These are phyloP conservation scores for Filobasidium floriforme DNA, from an alignment of 768 basidiomycete genomes.

Conservation along the genomic window DNA sequence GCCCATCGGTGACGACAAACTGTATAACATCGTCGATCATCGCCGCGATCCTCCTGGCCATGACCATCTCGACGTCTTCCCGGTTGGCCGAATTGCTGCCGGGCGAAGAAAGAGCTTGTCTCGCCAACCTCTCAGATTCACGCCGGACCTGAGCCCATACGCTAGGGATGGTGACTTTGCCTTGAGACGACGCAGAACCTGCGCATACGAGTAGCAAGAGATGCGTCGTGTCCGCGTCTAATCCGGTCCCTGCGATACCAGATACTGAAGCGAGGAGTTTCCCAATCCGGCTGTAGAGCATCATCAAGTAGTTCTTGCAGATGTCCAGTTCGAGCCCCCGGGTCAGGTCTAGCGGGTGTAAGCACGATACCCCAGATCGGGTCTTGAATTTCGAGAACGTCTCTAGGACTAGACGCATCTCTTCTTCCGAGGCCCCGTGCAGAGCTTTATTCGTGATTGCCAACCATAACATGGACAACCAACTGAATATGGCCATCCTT, in stretches of 20 bases:
- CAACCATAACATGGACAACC: conserved; percentile 1
- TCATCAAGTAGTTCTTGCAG: neutral
- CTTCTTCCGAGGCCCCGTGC: neutral
- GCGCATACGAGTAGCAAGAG: neutral
- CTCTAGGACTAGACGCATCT: neutral
- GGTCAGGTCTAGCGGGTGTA: neutral
- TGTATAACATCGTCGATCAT: neutral
- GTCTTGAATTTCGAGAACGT: neutral
- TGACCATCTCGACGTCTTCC: neutral
- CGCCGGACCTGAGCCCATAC: too few species aligned
- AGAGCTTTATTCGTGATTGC: neutral
- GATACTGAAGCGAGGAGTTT: conserved; percentile 2
- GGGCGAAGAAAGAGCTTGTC: too few species aligned
- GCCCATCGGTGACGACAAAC: neutral
- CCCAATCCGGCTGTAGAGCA: neutral
- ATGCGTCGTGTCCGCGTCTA: neutral
- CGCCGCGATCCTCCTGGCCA: neutral
- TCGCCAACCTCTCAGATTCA: too few species aligned
- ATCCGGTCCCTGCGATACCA: too few species aligned
- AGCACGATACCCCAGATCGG: neutral
- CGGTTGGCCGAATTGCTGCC: neutral
- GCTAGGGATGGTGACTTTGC: too few species aligned
- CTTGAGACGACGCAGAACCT: too few species aligned
- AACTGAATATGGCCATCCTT: neutral
- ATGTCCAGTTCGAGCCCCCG: neutral